A percentile compares a stretch with the other conserved stretches of the same genome.
phyloP scores from a whole-genome alignment of 2,329 filamentous ascomycete genomes.

The Aspergillus versicolor region DNA sequence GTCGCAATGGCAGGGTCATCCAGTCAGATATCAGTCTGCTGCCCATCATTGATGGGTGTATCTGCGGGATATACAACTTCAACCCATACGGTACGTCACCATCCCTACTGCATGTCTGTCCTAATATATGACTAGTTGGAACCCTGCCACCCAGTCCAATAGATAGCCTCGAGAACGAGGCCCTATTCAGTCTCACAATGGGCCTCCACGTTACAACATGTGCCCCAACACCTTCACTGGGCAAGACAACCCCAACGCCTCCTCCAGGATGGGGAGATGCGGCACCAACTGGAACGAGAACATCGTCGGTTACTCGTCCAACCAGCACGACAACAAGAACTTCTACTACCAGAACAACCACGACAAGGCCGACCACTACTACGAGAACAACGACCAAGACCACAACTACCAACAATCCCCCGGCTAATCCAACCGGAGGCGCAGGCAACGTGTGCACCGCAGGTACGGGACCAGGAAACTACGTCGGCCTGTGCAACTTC shows the following conservation, averaged over 20 bases:
- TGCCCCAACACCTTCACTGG: conserved; percentile 23
- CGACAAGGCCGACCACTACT: not conserved
- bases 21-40: conserved; percentile 50
- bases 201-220: conserved; percentile 24
- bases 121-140: conserved; percentile 18
- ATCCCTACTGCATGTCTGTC: not conserved
- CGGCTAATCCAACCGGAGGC: not conserved
- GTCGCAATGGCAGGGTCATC: conserved; percentile 42
- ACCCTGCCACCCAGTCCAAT: conserved; percentile 20
- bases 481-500: conserved; percentile 31
- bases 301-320: not conserved
- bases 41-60: conserved; percentile 50
- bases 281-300: not conserved
- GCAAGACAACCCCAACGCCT: not conserved
- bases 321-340: not conserved
- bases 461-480: conserved; percentile 30
- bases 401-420: not conserved
- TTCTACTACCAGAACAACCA: not conserved
- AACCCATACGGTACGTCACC: conserved; percentile 49
- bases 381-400: not conserved
- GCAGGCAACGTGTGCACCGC: conserved; percentile 25
- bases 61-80: conserved; percentile 56
- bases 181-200: conserved; percentile 21
- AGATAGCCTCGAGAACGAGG: conserved; percentile 22
- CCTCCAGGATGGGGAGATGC: conserved; percentile 3